These are phyloP conservation scores for Claviceps paspali DNA, from an alignment of 2,329 filamentous ascomycete genomes.

Conservation along the genomic window DNA sequence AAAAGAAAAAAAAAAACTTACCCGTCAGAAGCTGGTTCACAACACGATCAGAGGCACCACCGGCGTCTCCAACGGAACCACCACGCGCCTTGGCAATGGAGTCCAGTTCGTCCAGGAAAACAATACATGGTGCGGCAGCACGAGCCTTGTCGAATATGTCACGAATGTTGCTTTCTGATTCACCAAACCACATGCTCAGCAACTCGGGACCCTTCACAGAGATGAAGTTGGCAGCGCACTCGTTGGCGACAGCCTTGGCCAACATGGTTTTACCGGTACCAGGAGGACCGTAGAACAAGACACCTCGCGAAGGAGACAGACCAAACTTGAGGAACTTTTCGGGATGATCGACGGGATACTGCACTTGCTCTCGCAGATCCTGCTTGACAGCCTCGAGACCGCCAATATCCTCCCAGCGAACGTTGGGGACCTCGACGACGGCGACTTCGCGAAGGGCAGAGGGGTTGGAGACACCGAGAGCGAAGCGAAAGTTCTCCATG, in stretches of 20 bases:
- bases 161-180: slow-evolving; percentile 98
- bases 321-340: slow-evolving; percentile 99
- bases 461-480: slow-evolving; percentile 94
- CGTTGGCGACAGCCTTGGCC: slow-evolving; percentile 98
- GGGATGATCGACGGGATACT: slow-evolving; percentile 97
- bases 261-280: slow-evolving; percentile 99
- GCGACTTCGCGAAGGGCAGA: slow-evolving; percentile 97
- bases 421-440: slow-evolving; percentile 97
- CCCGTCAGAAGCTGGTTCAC: slow-evolving; percentile 98
- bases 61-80: slow-evolving; percentile 87
- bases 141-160: slow-evolving; percentile 99
- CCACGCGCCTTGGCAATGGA: slow-evolving; percentile 99
- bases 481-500: slow-evolving; percentile 99
- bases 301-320: slow-evolving; percentile 92
- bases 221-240: slow-evolving; percentile 99
- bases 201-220: slow-evolving; percentile 97
- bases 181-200: slow-evolving; percentile 99
- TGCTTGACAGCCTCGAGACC: slow-evolving; percentile 97
- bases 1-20: too few species aligned
- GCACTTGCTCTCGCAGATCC: slow-evolving; percentile 96
- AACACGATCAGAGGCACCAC: slow-evolving; percentile 96
- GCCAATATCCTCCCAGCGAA: slow-evolving; percentile 99
- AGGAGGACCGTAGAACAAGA: slow-evolving; percentile 95
- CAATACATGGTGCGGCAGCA: slow-evolving; percentile 91
- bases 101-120: slow-evolving; percentile 97